Base-by-base conservation (phyloP, 2,329 filamentous ascomycete species). In the Penicillium paneum region DNA sequence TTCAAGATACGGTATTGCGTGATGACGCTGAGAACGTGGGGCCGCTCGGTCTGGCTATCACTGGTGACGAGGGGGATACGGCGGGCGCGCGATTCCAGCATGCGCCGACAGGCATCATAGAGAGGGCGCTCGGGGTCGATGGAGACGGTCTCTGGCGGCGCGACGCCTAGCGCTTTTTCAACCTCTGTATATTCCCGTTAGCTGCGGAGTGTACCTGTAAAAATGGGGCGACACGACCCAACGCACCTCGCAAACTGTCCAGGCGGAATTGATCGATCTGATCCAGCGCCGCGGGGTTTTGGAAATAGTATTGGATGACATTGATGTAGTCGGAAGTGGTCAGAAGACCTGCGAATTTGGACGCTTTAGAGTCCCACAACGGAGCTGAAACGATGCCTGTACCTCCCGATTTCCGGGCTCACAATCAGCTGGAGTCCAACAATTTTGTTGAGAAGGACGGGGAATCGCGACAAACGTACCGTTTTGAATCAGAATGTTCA, bases 301-400 rank as follows among this genome's bases (percentile, higher is more conserved):
- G 92, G 81, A 91, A 97, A 79, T 99, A 97, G 76, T 99, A 99
- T 73, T 97, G 93, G 38, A 99, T 96, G 54, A 99, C 88, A 69
- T 99, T 99, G 77, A 99, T 95, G 73, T 94, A 99, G 76, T 99
- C 94, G 57, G 91, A 96, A 59, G 91, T 94, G 28, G 94, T 99
- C 62, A 99, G 81, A 45, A 99, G 83, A 36, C 94, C 94, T 38
- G 93, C 94, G 74, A 97, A 99, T 34, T 89, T 91, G 26, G 92
- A 96, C 4, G 87, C 90, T 62, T 89, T 88, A 26, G 93, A 97
- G 74, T 99, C 92, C 94, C 94, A 99, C 61, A 99, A 79, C 47
- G 94, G 94, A 49, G 94, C 94, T 29, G 94, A 99, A 52, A 99
- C 94, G 71, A 99, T 99, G 69, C 90, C 93, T 97, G 60, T 58